Percentiles rank a stretch among this genome's conserved stretches.
Conservation (phyloP, 306 rosid genomes). For the Ormosia emarginata region DNA sequence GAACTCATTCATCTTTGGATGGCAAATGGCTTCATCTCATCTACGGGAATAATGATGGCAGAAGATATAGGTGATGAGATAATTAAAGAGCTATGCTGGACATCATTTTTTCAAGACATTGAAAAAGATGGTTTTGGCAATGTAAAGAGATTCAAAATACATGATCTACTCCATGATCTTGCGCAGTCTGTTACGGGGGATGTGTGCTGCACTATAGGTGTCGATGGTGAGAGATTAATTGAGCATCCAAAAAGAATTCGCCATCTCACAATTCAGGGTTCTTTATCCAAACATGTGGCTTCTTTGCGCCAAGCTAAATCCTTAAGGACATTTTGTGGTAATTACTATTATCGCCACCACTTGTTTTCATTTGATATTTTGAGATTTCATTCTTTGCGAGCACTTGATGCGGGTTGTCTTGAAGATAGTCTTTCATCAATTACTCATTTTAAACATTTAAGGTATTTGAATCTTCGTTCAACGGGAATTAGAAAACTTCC, state of each 20-base stretch:
- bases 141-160: not conserved
- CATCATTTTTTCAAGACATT: conserved; percentile 22
- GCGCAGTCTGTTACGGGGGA: conserved; percentile 3
- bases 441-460: not conserved
- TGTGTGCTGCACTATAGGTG: not conserved
- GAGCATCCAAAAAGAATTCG: not conserved
- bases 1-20: conserved; percentile 6
- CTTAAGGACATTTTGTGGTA: too few relatives aligned
- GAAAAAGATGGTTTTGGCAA: not conserved
- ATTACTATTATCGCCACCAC: rapidly evolving
- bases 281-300: not conserved
- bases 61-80: conserved; percentile 7
- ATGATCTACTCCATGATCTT: conserved; percentile 25
- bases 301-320: too few relatives aligned
- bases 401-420: not conserved
- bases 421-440: not conserved
- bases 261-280: not conserved
- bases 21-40: conserved; percentile 15
- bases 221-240: not conserved
- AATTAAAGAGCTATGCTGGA: conserved; percentile 8
- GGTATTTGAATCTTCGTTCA: not conserved
- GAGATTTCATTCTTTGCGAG: conserved; percentile 10
- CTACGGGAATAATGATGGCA: not conserved
- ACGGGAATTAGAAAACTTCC: not conserved
- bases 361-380: not conserved